phyloP scores from a whole-genome alignment of 2,329 filamentous ascomycete genomes.

The Fusarium humuli region DNA sequence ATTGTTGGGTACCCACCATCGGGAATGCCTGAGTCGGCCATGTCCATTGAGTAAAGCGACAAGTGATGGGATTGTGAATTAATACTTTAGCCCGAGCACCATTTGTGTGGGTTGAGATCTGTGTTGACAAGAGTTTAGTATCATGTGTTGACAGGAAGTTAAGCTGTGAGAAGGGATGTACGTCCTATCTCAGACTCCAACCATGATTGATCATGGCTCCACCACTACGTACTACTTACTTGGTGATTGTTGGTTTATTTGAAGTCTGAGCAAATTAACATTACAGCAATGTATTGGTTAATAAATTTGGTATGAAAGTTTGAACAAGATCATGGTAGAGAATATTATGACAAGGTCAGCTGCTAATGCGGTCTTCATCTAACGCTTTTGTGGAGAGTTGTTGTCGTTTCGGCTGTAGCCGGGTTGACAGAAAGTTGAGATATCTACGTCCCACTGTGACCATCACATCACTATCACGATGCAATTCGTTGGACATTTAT shows the following conservation, averaged over 20 bases:
- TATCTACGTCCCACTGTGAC: conserved; percentile 21
- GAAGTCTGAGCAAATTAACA: background rate
- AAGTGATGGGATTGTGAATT: conserved; percentile 33
- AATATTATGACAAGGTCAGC: conserved; percentile 1
- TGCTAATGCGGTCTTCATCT: conserved; percentile 21
- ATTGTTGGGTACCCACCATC: conserved; percentile 50
- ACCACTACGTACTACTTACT: conserved; percentile 23
- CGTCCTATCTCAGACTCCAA: conserved; percentile 9
- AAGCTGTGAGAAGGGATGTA: conserved; percentile 27
- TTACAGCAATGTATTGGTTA: background rate
- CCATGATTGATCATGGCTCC: conserved; percentile 27
- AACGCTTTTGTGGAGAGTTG: conserved; percentile 33
- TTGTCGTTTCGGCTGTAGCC: conserved; percentile 42
- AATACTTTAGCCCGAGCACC: background rate
- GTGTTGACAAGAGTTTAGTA: conserved; percentile 5
- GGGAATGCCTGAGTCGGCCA: conserved; percentile 53
- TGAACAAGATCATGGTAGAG: background rate
- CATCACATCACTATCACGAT: conserved; percentile 1
- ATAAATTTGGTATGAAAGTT: background rate
- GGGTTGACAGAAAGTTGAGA: conserved; percentile 39
- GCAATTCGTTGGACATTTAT: conserved; percentile 10
- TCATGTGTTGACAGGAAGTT: conserved; percentile 23
- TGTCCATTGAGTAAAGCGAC: conserved; percentile 32
- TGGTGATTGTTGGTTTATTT: background rate
- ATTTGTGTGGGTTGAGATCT: background rate